phyloP scores from a whole-genome alignment of 1,284 basidiomycete species.

The Trametes versicolor region DNA sequence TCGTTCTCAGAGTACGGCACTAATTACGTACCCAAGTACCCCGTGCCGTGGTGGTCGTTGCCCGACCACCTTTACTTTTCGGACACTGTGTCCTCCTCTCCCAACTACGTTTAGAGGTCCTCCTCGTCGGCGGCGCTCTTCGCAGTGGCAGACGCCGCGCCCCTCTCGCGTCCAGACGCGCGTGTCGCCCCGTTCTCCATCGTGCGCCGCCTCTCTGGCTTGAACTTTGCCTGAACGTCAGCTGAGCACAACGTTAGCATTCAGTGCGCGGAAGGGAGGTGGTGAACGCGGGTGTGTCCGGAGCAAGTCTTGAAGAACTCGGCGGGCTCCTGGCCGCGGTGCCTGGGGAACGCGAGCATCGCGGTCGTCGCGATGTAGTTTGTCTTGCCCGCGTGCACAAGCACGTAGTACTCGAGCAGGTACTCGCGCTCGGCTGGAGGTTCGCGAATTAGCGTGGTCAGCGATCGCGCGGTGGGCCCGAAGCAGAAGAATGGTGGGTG shows the following conservation, averaged over 20 bases:
- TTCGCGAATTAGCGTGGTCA: background rate
- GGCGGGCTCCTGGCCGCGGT: constrained; percentile 33
- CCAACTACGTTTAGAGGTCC: too few relatives aligned
- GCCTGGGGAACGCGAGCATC: constrained; percentile 33
- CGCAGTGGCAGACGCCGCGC: too few relatives aligned
- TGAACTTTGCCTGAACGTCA: constrained; percentile 29
- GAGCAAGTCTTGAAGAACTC: constrained; percentile 16
- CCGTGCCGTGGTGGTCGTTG: too few relatives aligned
- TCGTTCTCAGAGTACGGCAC: too few relatives aligned
- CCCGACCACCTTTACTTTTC: too few relatives aligned
- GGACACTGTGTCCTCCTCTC: too few relatives aligned
- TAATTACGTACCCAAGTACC: too few relatives aligned
- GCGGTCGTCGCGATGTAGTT: constrained; percentile 37
- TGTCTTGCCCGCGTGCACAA: constrained; percentile 41
- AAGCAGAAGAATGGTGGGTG: background rate
- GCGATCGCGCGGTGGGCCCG: background rate
- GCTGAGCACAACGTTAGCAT: too few relatives aligned
- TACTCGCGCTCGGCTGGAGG: constrained; percentile 35
- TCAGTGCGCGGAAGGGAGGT: too few relatives aligned
- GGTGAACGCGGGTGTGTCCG: too few relatives aligned
- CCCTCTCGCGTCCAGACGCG: too few relatives aligned
- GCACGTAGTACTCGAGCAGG: constrained; percentile 39
- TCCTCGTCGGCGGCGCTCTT: too few relatives aligned
- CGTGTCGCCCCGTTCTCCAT: background rate
- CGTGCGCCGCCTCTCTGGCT: constrained; percentile 33